Evolutionary conservation across 1,284 basidiomycete species (phyloP), one percentile per base, ranked within the genome.

Genomic region (Ustilago bromivora): DNA sequence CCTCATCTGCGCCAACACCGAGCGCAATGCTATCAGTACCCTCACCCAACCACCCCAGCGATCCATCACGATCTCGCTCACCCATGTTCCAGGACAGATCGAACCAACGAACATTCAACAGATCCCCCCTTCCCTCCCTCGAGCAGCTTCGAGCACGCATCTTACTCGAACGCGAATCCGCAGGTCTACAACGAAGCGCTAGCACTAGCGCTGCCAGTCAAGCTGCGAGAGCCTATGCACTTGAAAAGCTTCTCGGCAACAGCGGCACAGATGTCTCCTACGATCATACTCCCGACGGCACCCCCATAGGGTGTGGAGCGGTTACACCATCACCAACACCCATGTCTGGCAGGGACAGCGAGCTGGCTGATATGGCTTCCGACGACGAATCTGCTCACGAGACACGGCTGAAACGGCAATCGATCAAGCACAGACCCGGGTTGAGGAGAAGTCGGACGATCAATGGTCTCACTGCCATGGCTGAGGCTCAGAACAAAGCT

Each of bases 161-260:
- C 52, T 55, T 84, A 1, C 76, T 79, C 36, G 83, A 85, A 56
- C 77, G 83, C 15, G 79, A 76, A 23, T 60, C 76, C 0, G 75
- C 77, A 1, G 81, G 81, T 3, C 65, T 82, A 12, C 76, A 78
- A 54, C 60, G 78, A 43, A 82, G 79, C 59, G 80, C 82, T 10
- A 81, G 76, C 57, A 76, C 83, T 8, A 82, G 77, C 47, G 83
- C 81, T 2, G 81, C 84, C 17, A 82, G 80, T 61, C 82, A 80
- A 31, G 83, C 81, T 11, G 84, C 83, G 0, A 77, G 84, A 31
- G 81, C 82, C 17, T 85, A 85, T 61, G 83, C 84, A 4, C 68
- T 85, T 62, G 81, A 85, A 41, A 85, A 85, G 61, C 76, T 85
- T 3, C 69, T 85, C 17, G 84, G 84, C 58, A 75, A 76, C 31